Evolutionary conservation across 768 basidiomycete species (phyloP), one percentile per base, ranked within the genome.

Genomic region (Suillus subaureus): DNA sequence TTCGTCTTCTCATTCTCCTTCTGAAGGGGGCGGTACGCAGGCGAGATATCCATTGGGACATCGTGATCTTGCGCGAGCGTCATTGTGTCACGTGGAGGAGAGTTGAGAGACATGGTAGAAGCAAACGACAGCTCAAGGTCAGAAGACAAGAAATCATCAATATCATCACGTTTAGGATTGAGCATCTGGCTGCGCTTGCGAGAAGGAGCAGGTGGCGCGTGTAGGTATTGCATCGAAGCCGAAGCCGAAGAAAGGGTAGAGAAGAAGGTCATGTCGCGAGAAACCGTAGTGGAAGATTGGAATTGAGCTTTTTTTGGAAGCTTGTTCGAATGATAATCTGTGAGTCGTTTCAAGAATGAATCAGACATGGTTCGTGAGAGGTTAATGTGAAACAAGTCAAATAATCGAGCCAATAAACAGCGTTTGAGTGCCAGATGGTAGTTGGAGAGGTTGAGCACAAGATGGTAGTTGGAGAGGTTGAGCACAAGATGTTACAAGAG

Each of bases 1-100:
- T 47, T 64, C 43, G 58, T 74, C 67, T 68, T 74, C 77, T 63
- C 73, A 64, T 67, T 75, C 73, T 70, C 73, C 63, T 61, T 73
- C 69, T 71, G 68, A 64, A 66, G n/a, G 35, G 68, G 62, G 54
- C 66, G 75, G 8, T 77, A 89, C 28, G 84, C 85, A 11, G 93
- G 93, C 4, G 92, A 94, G 56, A 94, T 89, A 71, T 94, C 92
- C 93, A 94, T 94, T 4, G 90, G 85, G 61, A 89, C 83, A 60
- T 84, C 79, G 68, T 81, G 82, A 31, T 87, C 87, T 37, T 83
- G 78, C 8, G 83, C 70, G 57, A 89, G 78, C 43, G 78, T 75
- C 62, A 81, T 70, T 61, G 79, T 72, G 35, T 85, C 81, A 58
- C 78, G 82, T 16, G 87, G 82, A 40, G 92, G 90, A 33, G 91